Evolutionary conservation across 768 basidiomycete species (phyloP).

Genomic region (Cystofilobasidium macerans): DNA sequence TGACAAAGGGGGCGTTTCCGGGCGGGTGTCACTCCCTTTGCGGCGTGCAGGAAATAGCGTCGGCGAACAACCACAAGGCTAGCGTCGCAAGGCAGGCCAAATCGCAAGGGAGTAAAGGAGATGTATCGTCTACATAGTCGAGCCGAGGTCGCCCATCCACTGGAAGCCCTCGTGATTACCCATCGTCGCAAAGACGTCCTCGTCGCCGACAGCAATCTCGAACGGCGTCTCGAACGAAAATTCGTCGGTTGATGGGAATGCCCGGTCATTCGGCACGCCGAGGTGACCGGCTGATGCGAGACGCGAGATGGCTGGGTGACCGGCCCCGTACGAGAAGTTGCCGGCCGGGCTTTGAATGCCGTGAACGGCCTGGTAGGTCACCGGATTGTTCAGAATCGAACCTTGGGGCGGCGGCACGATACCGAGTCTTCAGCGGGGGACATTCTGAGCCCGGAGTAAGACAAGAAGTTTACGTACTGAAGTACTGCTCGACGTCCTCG

Average conservation of each 20-base stretch:
- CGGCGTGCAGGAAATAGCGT: no score
- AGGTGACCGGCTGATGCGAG: neutral
- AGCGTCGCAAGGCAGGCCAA: no score
- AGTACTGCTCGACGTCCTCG: constrained; percentile 8
- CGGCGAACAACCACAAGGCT: no score
- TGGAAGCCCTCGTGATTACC: constrained; percentile 9
- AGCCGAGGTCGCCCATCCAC: constrained; percentile 25
- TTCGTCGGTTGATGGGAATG: neutral
- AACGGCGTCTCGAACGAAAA: constrained; percentile 20
- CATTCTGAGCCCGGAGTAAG: neutral
- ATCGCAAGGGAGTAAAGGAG: no score
- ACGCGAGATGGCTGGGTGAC: neutral
- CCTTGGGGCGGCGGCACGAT: neutral
- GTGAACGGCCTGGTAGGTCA: neutral
- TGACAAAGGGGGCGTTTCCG: no score
- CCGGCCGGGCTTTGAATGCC: neutral
- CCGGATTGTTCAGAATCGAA: neutral
- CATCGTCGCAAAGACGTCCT: constrained; percentile 12
- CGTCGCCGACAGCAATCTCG: constrained; percentile 17
- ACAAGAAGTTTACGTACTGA: neutral
- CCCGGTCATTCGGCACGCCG: neutral
- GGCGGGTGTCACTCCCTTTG: no score
- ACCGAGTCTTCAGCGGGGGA: neutral
- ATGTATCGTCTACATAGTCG: neutral
- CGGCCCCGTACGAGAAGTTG: neutral